A percentile compares a stretch with the other conserved stretches of the same genome.
Conservation (phyloP, 768 basidiomycete genomes). For the Dentipellis fragilis region DNA sequence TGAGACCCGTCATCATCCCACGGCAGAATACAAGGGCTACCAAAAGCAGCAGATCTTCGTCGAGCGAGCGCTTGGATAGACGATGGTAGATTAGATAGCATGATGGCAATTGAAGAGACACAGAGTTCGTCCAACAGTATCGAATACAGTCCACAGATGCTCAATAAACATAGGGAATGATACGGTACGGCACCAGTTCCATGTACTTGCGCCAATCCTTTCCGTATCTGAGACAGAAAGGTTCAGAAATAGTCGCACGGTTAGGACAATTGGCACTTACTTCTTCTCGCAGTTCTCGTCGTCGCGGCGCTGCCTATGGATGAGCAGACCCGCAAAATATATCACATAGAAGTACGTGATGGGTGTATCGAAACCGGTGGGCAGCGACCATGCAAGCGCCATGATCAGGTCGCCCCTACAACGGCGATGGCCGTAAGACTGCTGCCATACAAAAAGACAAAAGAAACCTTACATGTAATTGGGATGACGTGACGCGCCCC, state of each 20-base stretch:
- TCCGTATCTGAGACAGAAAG: slow-evolving; percentile 56
- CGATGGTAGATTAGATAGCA: too few relatives aligned
- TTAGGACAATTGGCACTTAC: slow-evolving; percentile 17
- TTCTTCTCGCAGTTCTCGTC: slow-evolving; percentile 83
- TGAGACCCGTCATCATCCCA: too few relatives aligned
- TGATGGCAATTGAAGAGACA: too few relatives aligned
- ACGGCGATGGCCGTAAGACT: background rate
- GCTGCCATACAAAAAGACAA: background rate
- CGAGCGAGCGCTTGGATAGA: too few relatives aligned
- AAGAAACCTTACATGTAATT: slow-evolving; percentile 61
- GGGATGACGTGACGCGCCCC: slow-evolving; percentile 90
- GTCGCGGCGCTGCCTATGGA: slow-evolving; percentile 85
- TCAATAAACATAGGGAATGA: slow-evolving; percentile 78
- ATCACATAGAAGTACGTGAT: slow-evolving; percentile 91
- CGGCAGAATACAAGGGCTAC: too few relatives aligned
- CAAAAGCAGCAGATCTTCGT: too few relatives aligned
- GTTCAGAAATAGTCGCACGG: background rate
- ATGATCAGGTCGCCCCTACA: slow-evolving; percentile 77
- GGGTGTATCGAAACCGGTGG: slow-evolving; percentile 85
- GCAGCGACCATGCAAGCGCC: slow-evolving; percentile 87
- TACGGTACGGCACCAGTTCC: slow-evolving; percentile 74
- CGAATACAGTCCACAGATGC: too few relatives aligned
- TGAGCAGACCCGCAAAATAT: slow-evolving; percentile 83
- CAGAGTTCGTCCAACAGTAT: too few relatives aligned
- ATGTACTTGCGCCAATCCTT: slow-evolving; percentile 91